phyloP scores from a whole-genome alignment of 2,329 filamentous ascomycete genomes.

The Talaromyces sp. region DNA sequence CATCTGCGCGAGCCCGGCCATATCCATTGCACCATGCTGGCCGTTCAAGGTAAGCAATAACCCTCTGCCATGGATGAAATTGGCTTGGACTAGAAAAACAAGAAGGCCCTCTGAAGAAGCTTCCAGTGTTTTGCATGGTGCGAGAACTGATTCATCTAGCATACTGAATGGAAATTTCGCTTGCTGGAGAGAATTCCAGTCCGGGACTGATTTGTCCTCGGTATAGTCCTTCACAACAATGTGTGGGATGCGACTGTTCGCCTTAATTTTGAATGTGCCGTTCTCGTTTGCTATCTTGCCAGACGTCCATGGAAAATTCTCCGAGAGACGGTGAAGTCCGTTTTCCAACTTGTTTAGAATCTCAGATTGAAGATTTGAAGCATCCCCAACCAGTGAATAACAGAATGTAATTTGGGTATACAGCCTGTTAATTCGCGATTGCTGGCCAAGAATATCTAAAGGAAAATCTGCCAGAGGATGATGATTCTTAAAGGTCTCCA shows the following conservation, averaged over 20 bases:
- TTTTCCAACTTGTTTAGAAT: conserved; percentile 31
- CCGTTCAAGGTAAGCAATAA: conserved; percentile 49
- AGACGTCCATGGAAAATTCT: conserved; percentile 29
- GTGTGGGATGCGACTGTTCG: not conserved
- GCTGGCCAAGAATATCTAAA: conserved; percentile 45
- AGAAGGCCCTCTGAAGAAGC: conserved; percentile 24
- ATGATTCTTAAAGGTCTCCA: not conserved
- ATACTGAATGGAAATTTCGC: conserved; percentile 47
- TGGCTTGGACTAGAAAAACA: conserved; percentile 49
- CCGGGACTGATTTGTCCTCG: conserved; percentile 41
- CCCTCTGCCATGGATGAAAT: conserved; percentile 45
- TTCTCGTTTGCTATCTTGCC: not conserved
- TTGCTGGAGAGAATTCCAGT: conserved; percentile 37
- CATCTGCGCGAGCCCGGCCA: conserved; percentile 48
- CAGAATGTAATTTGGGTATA: conserved; percentile 49
- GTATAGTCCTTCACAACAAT: conserved; percentile 3
- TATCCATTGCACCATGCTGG: conserved; percentile 53
- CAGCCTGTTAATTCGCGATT: conserved; percentile 37
- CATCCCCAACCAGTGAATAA: conserved; percentile 32
- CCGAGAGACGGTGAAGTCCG: conserved; percentile 40
- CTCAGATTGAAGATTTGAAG: conserved; percentile 17
- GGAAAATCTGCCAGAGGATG: not conserved
- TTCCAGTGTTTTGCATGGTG: conserved; percentile 41
- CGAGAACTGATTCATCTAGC: conserved; percentile 47
- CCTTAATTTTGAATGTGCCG: conserved; percentile 3